A percentile compares a stretch with the other conserved stretches of the same genome.
phyloP scores from a whole-genome alignment of 805 yeast genomes.

The Zygosaccharomyces gambellarensis region DNA sequence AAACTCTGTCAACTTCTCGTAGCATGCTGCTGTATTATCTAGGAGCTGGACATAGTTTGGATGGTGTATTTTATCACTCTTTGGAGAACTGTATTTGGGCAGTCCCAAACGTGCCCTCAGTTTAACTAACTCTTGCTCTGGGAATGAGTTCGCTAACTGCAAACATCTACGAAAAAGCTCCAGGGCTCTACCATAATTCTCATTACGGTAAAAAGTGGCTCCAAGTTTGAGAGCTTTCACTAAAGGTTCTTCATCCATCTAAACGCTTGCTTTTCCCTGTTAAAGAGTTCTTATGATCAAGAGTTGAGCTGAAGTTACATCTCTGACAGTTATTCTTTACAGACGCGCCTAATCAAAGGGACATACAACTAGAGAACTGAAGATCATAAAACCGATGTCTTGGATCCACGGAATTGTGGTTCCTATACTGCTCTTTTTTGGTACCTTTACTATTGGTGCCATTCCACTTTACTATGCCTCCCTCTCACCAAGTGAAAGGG shows the following conservation, averaged over 20 bases:
- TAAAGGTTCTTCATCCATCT: conserved; percentile 20
- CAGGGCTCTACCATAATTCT: conserved; percentile 24
- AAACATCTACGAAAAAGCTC: conserved; percentile 29
- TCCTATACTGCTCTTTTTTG: conserved; percentile 19
- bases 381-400: conserved; percentile 6
- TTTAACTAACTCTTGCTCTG: conserved; percentile 15
- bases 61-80: conserved; percentile 20
- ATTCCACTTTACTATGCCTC: conserved; percentile 25
- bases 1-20: conserved; percentile 26
- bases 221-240: conserved; percentile 31
- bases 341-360: neutral
- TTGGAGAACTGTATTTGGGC: conserved; percentile 6
- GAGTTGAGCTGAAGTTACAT: neutral
- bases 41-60: conserved; percentile 26
- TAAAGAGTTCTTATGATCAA: neutral
- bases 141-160: conserved; percentile 22
- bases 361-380: neutral
- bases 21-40: conserved; percentile 28
- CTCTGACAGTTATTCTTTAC: neutral
- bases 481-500: conserved; percentile 14
- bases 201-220: conserved; percentile 23
- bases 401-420: conserved; percentile 13
- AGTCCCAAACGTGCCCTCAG: conserved; percentile 14
- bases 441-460: conserved; percentile 30
- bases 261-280: neutral